Evolutionary conservation across 208 protist species (phyloP).

Genomic region (Wallacemonas collosoma): DNA sequence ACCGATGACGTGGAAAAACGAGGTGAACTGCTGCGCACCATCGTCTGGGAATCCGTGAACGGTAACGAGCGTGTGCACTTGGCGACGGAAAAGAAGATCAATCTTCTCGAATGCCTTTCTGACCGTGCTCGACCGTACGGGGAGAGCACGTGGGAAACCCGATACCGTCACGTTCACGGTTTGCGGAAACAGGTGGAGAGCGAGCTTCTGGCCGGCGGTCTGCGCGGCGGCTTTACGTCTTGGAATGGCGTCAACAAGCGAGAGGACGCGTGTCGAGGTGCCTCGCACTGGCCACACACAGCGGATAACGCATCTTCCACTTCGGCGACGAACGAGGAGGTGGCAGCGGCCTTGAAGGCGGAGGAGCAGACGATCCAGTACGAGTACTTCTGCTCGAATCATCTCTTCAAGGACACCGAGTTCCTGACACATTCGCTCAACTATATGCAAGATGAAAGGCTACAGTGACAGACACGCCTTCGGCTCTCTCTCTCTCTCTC

Average conservation of each 20-base stretch:
- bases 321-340: neutral
- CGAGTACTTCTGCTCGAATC: constrained; percentile 19
- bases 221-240: constrained; percentile 11
- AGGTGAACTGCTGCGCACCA: neutral
- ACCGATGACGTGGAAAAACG: neutral
- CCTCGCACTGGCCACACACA: neutral
- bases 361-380: constrained; percentile 14
- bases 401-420: constrained; percentile 12
- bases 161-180: neutral
- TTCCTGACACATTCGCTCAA: constrained; percentile 14
- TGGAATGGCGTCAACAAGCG: neutral
- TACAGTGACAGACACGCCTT: neutral
- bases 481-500: neutral
- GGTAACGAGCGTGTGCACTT: neutral
- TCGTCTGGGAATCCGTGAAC: neutral
- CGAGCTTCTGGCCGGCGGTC: constrained; percentile 1
- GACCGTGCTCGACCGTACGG: constrained; percentile 1
- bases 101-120: neutral
- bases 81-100: neutral
- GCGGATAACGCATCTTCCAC: neutral
- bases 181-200: constrained; percentile 5
- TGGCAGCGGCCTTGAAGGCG: neutral
- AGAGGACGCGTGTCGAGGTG: constrained; percentile 2
- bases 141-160: neutral
- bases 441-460: neutral